These are phyloP conservation scores for Claviceps digitariae DNA, from an alignment of 2,329 filamentous ascomycete genomes.

Conservation along the genomic window DNA sequence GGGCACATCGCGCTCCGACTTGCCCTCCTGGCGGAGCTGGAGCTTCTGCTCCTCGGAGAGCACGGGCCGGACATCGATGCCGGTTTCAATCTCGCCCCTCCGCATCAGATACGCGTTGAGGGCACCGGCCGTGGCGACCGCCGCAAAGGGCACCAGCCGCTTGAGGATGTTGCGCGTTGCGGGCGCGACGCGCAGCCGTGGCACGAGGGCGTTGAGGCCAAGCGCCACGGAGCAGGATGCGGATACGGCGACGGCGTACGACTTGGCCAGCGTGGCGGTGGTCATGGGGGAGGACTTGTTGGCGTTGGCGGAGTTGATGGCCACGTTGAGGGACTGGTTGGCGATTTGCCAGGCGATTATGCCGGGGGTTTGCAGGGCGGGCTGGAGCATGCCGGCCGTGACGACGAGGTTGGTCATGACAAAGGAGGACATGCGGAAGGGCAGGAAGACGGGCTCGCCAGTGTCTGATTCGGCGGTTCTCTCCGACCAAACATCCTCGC, in stretches of 20 bases:
- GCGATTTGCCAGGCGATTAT: slow-evolving; percentile 89
- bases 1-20: slow-evolving; percentile 49
- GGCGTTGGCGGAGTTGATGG: slow-evolving; percentile 93
- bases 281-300: slow-evolving; percentile 93
- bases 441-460: slow-evolving; percentile 78
- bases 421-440: slow-evolving; percentile 95
- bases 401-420: slow-evolving; percentile 88
- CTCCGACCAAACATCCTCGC: background rate
- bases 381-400: slow-evolving; percentile 93
- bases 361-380: slow-evolving; percentile 66
- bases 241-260: slow-evolving; percentile 81
- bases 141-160: slow-evolving; percentile 90
- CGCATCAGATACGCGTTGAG: slow-evolving; percentile 98
- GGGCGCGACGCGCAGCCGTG: slow-evolving; percentile 67
- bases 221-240: slow-evolving; percentile 90
- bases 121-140: slow-evolving; percentile 79
- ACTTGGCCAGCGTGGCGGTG: slow-evolving; percentile 67
- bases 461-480: no score
- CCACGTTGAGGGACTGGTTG: slow-evolving; percentile 96
- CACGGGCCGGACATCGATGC: slow-evolving; percentile 85
- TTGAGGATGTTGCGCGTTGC: slow-evolving; percentile 62
- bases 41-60: slow-evolving; percentile 56
- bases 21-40: slow-evolving; percentile 40
- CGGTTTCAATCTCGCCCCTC: slow-evolving; percentile 81
- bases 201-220: slow-evolving; percentile 80